Percentiles rank a stretch among this genome's conserved stretches.
These are phyloP conservation scores for Rhizophora apiculata DNA, from an alignment of 345 rosid species.

Conservation along the genomic window DNA sequence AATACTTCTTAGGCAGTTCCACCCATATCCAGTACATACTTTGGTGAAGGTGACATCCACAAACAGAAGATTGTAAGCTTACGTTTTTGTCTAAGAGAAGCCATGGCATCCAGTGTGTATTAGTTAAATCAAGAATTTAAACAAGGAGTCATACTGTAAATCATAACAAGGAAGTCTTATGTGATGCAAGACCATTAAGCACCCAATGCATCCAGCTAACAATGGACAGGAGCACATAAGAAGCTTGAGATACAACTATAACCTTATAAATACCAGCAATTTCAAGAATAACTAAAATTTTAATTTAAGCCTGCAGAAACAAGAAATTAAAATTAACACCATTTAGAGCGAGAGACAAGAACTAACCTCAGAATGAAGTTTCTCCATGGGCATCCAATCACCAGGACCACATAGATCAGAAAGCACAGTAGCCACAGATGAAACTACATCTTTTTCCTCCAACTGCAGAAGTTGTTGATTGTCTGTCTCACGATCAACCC, in stretches of 20 bases:
- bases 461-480: conserved; percentile 83
- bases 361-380: conserved; percentile 83
- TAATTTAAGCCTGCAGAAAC: neutral
- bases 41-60: neutral
- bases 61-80: neutral
- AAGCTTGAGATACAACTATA: neutral
- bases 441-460: conserved; percentile 97
- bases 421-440: conserved; percentile 95
- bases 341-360: neutral
- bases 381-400: conserved; percentile 99
- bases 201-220: neutral
- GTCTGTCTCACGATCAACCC: conserved; percentile 90
- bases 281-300: neutral
- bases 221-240: neutral
- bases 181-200: neutral
- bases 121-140: too few relatives aligned
- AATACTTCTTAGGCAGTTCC: neutral
- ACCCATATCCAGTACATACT: conserved; percentile 1
- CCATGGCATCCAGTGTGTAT: too few relatives aligned
- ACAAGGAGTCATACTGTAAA: neutral
- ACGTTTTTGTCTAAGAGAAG: too few relatives aligned
- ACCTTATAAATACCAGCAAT: neutral
- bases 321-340: neutral
- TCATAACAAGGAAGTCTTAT: neutral
- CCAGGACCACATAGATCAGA: conserved; percentile 99